Base-by-base conservation (phyloP, 192 early-diverging fungal species). In the Backusella macrospora region DNA sequence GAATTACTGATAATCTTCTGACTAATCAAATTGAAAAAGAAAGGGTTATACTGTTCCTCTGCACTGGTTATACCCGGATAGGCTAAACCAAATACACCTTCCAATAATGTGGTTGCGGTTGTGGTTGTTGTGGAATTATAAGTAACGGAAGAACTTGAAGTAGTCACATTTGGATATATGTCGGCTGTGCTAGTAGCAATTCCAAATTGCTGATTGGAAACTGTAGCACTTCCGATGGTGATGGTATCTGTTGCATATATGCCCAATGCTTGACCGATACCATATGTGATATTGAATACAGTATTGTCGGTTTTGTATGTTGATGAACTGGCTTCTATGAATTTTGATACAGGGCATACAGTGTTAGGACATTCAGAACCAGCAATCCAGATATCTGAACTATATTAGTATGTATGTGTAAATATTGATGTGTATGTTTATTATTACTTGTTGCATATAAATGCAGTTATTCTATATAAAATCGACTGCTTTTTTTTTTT, bases 341-440 rank as follows among this genome's bases (percentile, higher is more conserved):
- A 83, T 15, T 42, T 44, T 15, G 40, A 39, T 46, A 73, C 63
- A 10, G 68, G 62, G 34, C 82, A 83, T 5, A 64, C 12, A 10
- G 23, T 16, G 0, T 16, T 21, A 12, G 68, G 76, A 26, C 82
- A 83, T 37, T 23, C 37, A 0, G 70, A 62, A 15, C 46, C 39
- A 15, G 82, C 71, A 12, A 83, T 62, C 80, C 80, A 81, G 4
- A 81, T 18, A 34, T 80, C 79, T 34, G 75, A 65, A 46, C 78
- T 80, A 34, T 34, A 34, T 34, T 2, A 2, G 29, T 34, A 2
- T 34, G 29, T 34, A 2, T 34, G 2, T 34, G 29, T 34, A 2
- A 34, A 34, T 34, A 65, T 44, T 68, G 40, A 18, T 43, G 15
- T 34, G n/a, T 65, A 37, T 37, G 10, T 9, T n/a, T 64, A 26